phyloP scores from a whole-genome alignment of 164 flowering plant species.

The Magnolia sinica region DNA sequence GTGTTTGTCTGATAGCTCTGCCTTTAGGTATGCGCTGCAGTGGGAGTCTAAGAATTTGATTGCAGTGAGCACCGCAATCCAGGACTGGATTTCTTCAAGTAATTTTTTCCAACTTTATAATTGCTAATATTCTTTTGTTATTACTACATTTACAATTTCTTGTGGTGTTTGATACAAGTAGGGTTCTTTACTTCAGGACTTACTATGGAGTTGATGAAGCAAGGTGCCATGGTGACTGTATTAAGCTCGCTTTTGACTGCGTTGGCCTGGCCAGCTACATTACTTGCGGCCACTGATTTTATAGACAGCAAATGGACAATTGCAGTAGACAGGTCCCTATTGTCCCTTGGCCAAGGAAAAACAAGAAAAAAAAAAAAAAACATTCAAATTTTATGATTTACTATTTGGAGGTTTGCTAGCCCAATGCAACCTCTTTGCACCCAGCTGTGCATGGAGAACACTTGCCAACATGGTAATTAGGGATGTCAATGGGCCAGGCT shows the following conservation, averaged over 20 bases:
- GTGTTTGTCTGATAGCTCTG: background rate
- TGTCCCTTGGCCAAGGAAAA: background rate
- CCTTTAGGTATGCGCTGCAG: constrained; percentile 71
- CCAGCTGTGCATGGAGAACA: background rate
- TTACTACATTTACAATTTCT: background rate
- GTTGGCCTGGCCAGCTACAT: constrained; percentile 93
- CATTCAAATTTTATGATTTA: background rate
- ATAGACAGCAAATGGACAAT: constrained; percentile 98
- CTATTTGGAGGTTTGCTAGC: background rate
- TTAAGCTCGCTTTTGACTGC: constrained; percentile 73
- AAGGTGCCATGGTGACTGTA: constrained; percentile 98
- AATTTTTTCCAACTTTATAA: constrained; percentile 28
- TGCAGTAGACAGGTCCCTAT: constrained; percentile 78
- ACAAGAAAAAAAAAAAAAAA: too few species aligned
- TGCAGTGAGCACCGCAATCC: constrained; percentile 97
- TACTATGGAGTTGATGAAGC: constrained; percentile 85
- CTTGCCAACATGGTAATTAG: background rate
- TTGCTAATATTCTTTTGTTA: background rate
- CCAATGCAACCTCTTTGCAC: background rate
- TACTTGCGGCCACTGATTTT: constrained; percentile 72
- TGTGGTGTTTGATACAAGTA: constrained; percentile 7
- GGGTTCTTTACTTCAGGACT: constrained; percentile 45
- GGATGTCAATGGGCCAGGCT: background rate
- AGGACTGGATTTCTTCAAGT: constrained; percentile 99
- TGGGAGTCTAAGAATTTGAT: constrained; percentile 97